A percentile compares a stretch with the other conserved stretches of the same genome.
Evolutionary conservation across 2,329 filamentous ascomycete genomes (phyloP).

Genomic region (Penicillium sp.): DNA sequence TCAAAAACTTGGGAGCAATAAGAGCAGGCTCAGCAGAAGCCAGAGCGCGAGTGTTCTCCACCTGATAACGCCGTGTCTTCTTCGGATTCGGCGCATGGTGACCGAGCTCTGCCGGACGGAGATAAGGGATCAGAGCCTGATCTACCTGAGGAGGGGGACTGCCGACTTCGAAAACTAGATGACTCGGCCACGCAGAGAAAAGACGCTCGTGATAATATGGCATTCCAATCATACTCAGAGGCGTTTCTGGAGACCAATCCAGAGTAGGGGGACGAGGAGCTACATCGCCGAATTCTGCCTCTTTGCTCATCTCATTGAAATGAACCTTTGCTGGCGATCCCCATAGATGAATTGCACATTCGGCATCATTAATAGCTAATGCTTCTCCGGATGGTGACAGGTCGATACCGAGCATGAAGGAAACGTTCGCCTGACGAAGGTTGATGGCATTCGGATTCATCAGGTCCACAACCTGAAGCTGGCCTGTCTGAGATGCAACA

Average conservation of each 20-base stretch:
- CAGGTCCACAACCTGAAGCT: slow-evolving; percentile 90
- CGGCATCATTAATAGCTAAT: slow-evolving; percentile 68
- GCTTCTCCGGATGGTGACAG: slow-evolving; percentile 82
- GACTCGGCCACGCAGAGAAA: slow-evolving; percentile 80
- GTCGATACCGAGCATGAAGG: slow-evolving; percentile 70
- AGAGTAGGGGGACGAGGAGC: slow-evolving; percentile 53
- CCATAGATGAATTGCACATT: slow-evolving; percentile 75
- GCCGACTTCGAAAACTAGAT: slow-evolving; percentile 74
- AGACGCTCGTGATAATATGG: slow-evolving; percentile 85
- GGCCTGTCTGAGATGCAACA: slow-evolving; percentile 80
- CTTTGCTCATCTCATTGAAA: slow-evolving; percentile 72
- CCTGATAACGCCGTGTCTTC: slow-evolving; percentile 68
- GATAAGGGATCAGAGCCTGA: slow-evolving; percentile 55
- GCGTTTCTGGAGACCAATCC: slow-evolving; percentile 65
- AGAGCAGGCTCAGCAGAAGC: slow-evolving; percentile 54
- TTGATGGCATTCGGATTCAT: slow-evolving; percentile 86
- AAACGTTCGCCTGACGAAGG: slow-evolving; percentile 70
- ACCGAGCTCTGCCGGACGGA: slow-evolving; percentile 66
- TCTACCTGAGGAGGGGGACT: slow-evolving; percentile 71
- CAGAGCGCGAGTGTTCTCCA: slow-evolving; percentile 62
- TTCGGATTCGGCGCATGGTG: slow-evolving; percentile 69
- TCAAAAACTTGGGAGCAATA: slow-evolving; percentile 81
- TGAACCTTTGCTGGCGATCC: slow-evolving; percentile 76
- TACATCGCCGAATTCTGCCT: slow-evolving; percentile 66
- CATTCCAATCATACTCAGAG: slow-evolving; percentile 77